These are phyloP conservation scores for Stephania yunnanensis DNA, from an alignment of 164 flowering plant genomes.

Conservation along the genomic window DNA sequence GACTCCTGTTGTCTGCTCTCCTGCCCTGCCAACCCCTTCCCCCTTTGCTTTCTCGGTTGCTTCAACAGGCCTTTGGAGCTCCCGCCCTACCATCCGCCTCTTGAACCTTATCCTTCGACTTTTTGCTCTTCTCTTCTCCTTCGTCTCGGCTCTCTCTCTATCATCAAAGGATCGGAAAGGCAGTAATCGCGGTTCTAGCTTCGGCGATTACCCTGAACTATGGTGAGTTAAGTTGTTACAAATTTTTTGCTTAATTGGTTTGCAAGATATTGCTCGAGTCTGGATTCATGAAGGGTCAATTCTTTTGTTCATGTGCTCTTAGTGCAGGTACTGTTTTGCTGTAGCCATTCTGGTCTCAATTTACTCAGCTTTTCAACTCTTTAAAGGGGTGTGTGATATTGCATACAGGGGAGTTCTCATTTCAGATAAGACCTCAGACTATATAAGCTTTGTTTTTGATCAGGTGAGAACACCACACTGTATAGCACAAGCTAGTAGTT, in stretches of 20 bases:
- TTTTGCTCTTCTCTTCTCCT: conserved; percentile 34
- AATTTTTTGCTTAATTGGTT: background rate
- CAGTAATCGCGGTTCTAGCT: conserved; percentile 5
- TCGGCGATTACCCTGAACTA: conserved; percentile 28
- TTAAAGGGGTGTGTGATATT: conserved; percentile 46
- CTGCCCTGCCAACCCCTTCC: conserved; percentile 35
- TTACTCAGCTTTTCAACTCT: conserved; percentile 45
- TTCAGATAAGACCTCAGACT: conserved; percentile 44
- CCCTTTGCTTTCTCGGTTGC: conserved; percentile 34
- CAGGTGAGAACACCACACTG: conserved; percentile 28
- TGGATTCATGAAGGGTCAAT: background rate
- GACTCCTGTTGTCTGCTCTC: conserved; percentile 14
- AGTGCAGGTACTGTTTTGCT: conserved; percentile 36
- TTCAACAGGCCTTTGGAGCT: conserved; percentile 27
- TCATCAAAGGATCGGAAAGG: conserved; percentile 11
- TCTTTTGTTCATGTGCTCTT: background rate
- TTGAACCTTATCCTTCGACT: conserved; percentile 28
- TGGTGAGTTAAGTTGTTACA: conserved; percentile 21
- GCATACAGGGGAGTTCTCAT: conserved; percentile 39
- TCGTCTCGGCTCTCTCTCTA: conserved; percentile 32
- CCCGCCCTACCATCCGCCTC: conserved; percentile 21
- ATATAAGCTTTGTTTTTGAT: conserved; percentile 46
- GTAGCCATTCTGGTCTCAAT: conserved; percentile 27
- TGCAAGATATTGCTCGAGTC: background rate
- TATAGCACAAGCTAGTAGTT: too few relatives aligned